A percentile compares a stretch with the other conserved stretches of the same genome.
These are phyloP conservation scores for Graphilbum sp. DNA, from an alignment of 2,329 filamentous ascomycete genomes.

Conservation along the genomic window DNA sequence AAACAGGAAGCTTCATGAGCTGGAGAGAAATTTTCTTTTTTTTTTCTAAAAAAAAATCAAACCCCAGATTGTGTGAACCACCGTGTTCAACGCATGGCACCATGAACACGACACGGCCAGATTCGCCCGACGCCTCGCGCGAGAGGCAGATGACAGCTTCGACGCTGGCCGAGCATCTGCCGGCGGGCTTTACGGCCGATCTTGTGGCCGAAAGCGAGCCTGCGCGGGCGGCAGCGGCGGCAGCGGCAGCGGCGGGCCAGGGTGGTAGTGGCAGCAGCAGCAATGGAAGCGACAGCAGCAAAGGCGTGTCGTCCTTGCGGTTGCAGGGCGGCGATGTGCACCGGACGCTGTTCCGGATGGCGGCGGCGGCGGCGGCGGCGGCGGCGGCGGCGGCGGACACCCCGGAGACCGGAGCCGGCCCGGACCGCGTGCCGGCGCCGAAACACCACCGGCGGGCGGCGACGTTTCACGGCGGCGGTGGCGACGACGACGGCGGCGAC, in stretches of 20 bases:
- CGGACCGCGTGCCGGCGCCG: background rate
- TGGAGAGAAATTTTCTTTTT: too few species aligned
- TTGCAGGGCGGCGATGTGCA: slow-evolving; percentile 67
- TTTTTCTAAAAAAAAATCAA: too few species aligned
- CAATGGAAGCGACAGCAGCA: slow-evolving; percentile 6
- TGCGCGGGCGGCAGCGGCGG: background rate
- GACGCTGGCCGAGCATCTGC: slow-evolving; percentile 18
- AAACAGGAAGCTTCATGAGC: too few species aligned
- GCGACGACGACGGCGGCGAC: slow-evolving; percentile 1
- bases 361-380: slow-evolving; percentile 31
- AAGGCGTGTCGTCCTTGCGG: slow-evolving; percentile 43
- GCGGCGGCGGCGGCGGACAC: too few species aligned
- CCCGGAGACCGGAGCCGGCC: too few species aligned
- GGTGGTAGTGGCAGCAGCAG: too few species aligned
- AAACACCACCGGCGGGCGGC: slow-evolving; percentile 32
- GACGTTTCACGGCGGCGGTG: slow-evolving; percentile 38
- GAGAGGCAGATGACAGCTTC: slow-evolving; percentile 6
- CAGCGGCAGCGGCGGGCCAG: background rate
- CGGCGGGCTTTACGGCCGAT: slow-evolving; percentile 17
- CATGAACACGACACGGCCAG: slow-evolving; percentile 4
- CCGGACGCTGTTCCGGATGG: slow-evolving; percentile 58
- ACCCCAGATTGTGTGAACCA: too few species aligned
- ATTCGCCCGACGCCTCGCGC: slow-evolving; percentile 1
- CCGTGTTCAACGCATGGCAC: too few species aligned
- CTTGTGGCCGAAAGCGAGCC: slow-evolving; percentile 7